These are phyloP conservation scores for Populus trichocarpa DNA, from an alignment of 441 rosid genomes.

Conservation along the genomic window DNA sequence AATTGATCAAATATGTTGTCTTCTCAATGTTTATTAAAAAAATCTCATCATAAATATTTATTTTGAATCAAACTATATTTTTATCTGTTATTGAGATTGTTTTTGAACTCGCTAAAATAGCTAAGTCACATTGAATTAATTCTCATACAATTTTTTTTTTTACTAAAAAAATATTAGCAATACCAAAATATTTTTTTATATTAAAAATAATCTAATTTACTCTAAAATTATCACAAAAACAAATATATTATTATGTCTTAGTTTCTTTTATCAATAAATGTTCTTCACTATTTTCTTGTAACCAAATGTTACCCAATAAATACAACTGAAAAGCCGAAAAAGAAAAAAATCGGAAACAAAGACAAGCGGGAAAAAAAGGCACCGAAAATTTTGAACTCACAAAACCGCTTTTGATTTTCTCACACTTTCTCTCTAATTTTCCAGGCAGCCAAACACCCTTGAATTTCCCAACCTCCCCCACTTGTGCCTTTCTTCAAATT, in stretches of 20 bases:
- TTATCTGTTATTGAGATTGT: accelerated
- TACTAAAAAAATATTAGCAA: too few species aligned
- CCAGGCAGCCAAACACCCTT: constrained; percentile 9
- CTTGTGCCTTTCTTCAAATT: not conserved
- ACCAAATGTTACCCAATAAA: not conserved
- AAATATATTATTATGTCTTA: not conserved
- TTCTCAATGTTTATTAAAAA: too few species aligned
- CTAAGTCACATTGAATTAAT: too few species aligned
- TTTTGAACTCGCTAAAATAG: too few species aligned
- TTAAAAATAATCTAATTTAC: not conserved
- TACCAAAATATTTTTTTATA: too few species aligned
- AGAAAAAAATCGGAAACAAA: not conserved
- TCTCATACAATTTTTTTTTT: too few species aligned
- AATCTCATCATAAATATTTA: too few species aligned
- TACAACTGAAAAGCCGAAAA: not conserved
- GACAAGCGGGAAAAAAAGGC: not conserved
- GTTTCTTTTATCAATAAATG: not conserved
- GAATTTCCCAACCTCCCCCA: not conserved
- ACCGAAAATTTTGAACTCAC: not conserved
- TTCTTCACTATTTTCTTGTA: too few species aligned
- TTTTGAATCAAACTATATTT: too few species aligned
- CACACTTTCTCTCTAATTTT: constrained; percentile 17
- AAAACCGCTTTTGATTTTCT: not conserved
- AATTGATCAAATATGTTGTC: too few species aligned
- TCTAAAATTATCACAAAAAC: too few species aligned